Base-by-base conservation (phyloP, 2,329 filamentous ascomycete genomes). In the Fusarium bactridioides region DNA sequence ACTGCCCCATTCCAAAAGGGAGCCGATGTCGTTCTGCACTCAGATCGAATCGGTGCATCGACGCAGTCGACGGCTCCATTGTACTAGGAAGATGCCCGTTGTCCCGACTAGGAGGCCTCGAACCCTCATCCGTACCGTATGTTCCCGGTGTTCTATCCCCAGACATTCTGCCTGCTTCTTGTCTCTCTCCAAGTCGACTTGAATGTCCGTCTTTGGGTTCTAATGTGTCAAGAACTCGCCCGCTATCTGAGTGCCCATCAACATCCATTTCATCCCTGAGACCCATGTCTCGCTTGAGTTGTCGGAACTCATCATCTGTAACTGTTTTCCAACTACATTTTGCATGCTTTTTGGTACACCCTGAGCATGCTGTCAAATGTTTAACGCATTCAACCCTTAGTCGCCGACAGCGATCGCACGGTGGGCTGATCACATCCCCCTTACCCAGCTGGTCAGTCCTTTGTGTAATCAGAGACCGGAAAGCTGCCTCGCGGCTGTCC, bases 321-420 rank as follows among this genome's bases (percentile, higher is more conserved):
- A 96, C 89, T 48, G 92, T 90, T 74, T 91, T 93, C 94, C 94
- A 97, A 19, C 90, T 91, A 80, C 94, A 97, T 77, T 94, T 95
- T 25, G 93, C 93, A 79, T 97, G 94, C 79, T 97, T 97, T 80
- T 93, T 95, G 0, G 94, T 97, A 80, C 94, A 97, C 27, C 93
- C 94, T 80, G 92, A 90, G 78, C 94, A 97, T 13, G 94, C 93
- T 0, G 94, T 97, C 43, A 96, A 85, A 70, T 97, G 93, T 82
- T 97, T 97, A 53, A 95, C 84, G 70, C 94, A 97, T 64, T 94
- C 90, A 83, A 94, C 93, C 72, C 93, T 91, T 21, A 97, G 84
- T 35, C 94, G 87, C 48, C 94, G 88, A 79, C 94, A 97, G 41
- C 94, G 87, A 79, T 97, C 94, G 78, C 94, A 97, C 0, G 94